phyloP scores from a whole-genome alignment of 352 stramenopile species.

The Phytophthora colocasiae region DNA sequence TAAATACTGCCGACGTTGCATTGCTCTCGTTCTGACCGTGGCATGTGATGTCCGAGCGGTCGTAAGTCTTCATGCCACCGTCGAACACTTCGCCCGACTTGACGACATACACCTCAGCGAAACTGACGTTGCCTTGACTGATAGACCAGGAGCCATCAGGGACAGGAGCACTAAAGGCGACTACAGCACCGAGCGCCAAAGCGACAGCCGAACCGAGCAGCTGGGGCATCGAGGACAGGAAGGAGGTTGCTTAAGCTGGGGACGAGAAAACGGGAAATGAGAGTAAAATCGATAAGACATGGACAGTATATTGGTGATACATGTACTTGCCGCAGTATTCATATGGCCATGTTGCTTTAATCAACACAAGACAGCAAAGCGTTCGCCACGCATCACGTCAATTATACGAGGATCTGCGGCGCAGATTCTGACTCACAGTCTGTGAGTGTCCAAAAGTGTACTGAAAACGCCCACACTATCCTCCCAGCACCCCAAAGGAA shows the following conservation, averaged over 20 bases:
- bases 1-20: not conserved
- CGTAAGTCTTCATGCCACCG: not conserved
- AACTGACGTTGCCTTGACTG: not conserved
- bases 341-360: too few species aligned
- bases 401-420: too few species aligned
- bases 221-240: not conserved
- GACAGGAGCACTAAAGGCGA: not conserved
- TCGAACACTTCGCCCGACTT: not conserved
- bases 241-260: not conserved
- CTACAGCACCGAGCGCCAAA: not conserved
- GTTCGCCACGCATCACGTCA: too few species aligned
- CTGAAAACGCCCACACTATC: too few species aligned
- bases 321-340: too few species aligned
- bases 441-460: too few species aligned
- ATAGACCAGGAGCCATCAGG: not conserved
- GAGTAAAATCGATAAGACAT: too few species aligned
- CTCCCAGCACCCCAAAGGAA: too few species aligned
- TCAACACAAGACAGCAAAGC: too few species aligned
- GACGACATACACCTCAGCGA: not conserved
- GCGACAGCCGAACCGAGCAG: not conserved
- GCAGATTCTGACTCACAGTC: too few species aligned
- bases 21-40: not conserved
- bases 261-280: slow-evolving; percentile 3
- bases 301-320: too few species aligned
- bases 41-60: not conserved